Conservation (phyloP, 2,329 filamentous ascomycete genomes). For the Arthrobotrys musiformis region DNA sequence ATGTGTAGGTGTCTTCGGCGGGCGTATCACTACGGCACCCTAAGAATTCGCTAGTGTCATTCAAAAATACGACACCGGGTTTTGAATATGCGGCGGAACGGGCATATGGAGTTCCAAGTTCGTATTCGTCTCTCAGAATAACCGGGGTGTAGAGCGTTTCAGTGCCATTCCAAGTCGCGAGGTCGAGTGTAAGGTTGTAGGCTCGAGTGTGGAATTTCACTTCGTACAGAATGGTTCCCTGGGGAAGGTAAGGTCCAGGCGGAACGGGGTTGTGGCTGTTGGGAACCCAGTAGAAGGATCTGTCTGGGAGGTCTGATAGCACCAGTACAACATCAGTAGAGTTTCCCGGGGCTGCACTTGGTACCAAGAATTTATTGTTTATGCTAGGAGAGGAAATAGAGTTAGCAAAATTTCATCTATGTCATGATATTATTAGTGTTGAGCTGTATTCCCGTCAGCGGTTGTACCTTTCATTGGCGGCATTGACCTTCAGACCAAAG, state of each 20-base stretch:
- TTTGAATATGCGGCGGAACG: constrained; percentile 21
- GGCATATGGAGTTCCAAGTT: constrained; percentile 21
- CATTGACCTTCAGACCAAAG: constrained; percentile 23
- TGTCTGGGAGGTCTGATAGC: constrained; percentile 18
- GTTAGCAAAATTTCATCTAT: no score
- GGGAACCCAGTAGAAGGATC: constrained; percentile 52
- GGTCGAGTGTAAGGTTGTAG: constrained; percentile 45
- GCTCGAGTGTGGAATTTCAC: constrained; percentile 41
- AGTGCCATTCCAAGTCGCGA: constrained; percentile 12
- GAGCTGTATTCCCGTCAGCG: background rate
- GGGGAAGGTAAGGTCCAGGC: constrained; percentile 27
- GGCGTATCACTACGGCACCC: constrained; percentile 7
- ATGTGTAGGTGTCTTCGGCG: constrained; percentile 10
- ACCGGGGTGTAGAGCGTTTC: constrained; percentile 36
- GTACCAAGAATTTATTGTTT: constrained; percentile 28
- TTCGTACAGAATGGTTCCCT: constrained; percentile 47
- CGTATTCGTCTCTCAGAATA: constrained; percentile 26
- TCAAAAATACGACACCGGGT: constrained; percentile 21
- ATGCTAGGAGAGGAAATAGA: constrained; percentile 6
- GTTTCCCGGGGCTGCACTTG: background rate
- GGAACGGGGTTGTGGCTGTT: constrained; percentile 51
- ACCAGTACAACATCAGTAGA: constrained; percentile 21
- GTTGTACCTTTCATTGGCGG: constrained; percentile 16
- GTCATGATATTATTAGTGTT: no score
- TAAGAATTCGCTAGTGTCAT: constrained; percentile 34